Evolutionary conservation across 805 yeast genomes (phyloP).

Genomic region (Suhomyces sp.): DNA sequence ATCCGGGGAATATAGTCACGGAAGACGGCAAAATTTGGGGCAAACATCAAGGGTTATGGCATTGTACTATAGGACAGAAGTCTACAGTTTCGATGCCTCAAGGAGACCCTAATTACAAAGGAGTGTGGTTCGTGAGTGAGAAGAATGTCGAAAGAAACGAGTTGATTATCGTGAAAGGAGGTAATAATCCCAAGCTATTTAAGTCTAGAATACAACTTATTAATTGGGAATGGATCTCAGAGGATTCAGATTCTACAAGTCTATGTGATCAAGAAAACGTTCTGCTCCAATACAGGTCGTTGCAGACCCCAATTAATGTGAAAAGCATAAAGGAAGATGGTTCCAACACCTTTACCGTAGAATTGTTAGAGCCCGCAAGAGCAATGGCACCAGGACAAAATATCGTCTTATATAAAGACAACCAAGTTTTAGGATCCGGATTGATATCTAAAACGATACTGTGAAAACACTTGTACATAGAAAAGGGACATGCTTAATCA

Average conservation of each 20-base stretch:
- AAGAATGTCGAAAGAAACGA: conserved; percentile 67
- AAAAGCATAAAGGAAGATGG: conserved; percentile 12
- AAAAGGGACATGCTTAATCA: no score
- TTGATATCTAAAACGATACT: conserved; percentile 14
- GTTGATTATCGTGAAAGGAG: conserved; percentile 74
- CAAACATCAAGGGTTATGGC: conserved; percentile 83
- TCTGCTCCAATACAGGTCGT: conserved; percentile 67
- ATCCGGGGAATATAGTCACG: conserved; percentile 79
- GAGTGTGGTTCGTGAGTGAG: conserved; percentile 84
- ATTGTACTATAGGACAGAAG: conserved; percentile 91
- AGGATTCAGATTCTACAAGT: no score
- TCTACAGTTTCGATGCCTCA: conserved; percentile 85
- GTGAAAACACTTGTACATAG: no score
- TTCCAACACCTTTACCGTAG: conserved; percentile 26
- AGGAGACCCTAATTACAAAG: conserved; percentile 69
- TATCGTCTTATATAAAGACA: conserved; percentile 67
- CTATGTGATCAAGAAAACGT: conserved; percentile 19
- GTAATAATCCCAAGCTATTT: conserved; percentile 56
- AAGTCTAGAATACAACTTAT: conserved; percentile 41
- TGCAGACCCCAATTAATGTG: conserved; percentile 57
- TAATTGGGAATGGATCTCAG: conserved; percentile 50
- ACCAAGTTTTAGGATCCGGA: conserved; percentile 63
- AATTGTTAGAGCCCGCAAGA: conserved; percentile 47
- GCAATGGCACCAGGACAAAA: conserved; percentile 93
- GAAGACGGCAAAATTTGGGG: conserved; percentile 78